Base-by-base conservation (phyloP, 2,329 filamentous ascomycete genomes). In the Sphaerulina populicola region DNA sequence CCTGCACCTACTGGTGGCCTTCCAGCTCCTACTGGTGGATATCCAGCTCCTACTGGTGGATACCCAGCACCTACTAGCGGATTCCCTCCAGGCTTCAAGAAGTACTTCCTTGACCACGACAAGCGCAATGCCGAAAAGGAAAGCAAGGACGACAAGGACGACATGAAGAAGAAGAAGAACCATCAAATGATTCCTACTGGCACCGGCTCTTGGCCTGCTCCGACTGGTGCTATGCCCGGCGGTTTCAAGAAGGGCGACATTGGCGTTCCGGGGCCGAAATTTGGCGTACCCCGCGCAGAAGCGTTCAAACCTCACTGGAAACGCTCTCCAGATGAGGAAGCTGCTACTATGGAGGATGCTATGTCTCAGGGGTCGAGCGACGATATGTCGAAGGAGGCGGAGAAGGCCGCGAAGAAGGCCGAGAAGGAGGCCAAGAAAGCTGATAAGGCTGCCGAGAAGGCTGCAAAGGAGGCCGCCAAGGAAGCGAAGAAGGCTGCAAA, bases 241-340 rank as follows among this genome's bases (percentile, higher is more conserved):
- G 44, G 35, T 8, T 46, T 46, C 44, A 35, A 36, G 31, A 31
- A 48, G 37, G 39, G 39, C 18, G 15, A 18, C 7, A 11, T 35
- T 18, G 30, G 31, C 14, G 42, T 14, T 15, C 14, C 30, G 12
- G 30, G 33, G 15, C 18, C n/a, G 5, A 44, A 29, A 23, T 51
- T 51, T 29, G 49, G 49, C 6, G 43, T n/a, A 4, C n/a, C 35
- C 40, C 42, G 49, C 33, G 12, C 12, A 29, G 27, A 14, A 12
- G 36, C 42, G 27, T 51, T 29, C 12, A 45, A 51, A 36, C 49
- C 49, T 30, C 37, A 45, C 29, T 51, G 49, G 49, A 27, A 6
- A 27, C 23, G 23, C 23, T 27, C 23, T 27, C 23, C 23, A 27
- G 5, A 27, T 1, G 23, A 27, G 23, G 5, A 1, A 3, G 42